These are phyloP conservation scores for Globisporangium spinosum DNA, from an alignment of 352 stramenopile genomes.

Conservation along the genomic window DNA sequence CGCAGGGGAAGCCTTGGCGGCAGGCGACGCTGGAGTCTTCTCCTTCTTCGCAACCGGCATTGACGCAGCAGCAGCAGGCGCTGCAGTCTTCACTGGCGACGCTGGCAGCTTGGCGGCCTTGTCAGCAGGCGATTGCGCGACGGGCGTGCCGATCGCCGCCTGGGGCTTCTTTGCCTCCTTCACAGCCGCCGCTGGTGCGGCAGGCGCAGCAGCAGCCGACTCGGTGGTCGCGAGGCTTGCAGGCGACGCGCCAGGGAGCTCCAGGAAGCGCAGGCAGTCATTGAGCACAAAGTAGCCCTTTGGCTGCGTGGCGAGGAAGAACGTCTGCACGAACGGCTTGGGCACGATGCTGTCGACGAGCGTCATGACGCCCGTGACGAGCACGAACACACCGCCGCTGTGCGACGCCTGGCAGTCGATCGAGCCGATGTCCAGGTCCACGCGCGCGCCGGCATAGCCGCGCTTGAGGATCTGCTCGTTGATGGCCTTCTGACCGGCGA, in stretches of 20 bases:
- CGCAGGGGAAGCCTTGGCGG: slow-evolving; percentile 23
- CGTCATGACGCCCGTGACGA: slow-evolving; percentile 87
- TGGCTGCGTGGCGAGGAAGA: slow-evolving; percentile 83
- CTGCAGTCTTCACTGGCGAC: slow-evolving; percentile 30
- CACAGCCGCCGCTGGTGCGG: neutral
- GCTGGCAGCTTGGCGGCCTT: slow-evolving; percentile 15
- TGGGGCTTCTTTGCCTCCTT: slow-evolving; percentile 24
- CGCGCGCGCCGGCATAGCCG: slow-evolving; percentile 68
- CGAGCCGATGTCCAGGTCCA: slow-evolving; percentile 78
- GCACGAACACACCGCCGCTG: slow-evolving; percentile 68
- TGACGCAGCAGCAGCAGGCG: slow-evolving; percentile 26
- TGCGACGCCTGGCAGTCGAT: slow-evolving; percentile 85
- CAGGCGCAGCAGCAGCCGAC: neutral
- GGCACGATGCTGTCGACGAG: slow-evolving; percentile 41
- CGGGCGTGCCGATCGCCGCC: slow-evolving; percentile 38
- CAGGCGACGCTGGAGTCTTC: slow-evolving; percentile 29
- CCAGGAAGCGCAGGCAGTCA: slow-evolving; percentile 83
- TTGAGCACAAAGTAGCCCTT: slow-evolving; percentile 89
- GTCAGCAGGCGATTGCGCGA: slow-evolving; percentile 21
- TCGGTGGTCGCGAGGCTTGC: slow-evolving; percentile 10
- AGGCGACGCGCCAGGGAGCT: slow-evolving; percentile 36
- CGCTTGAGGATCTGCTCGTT: slow-evolving; percentile 82
- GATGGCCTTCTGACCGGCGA: slow-evolving; percentile 74
- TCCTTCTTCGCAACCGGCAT: slow-evolving; percentile 41
- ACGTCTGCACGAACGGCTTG: slow-evolving; percentile 85